Conservation (phyloP, 768 basidiomycete genomes). For the Boletus reticuloceps region DNA sequence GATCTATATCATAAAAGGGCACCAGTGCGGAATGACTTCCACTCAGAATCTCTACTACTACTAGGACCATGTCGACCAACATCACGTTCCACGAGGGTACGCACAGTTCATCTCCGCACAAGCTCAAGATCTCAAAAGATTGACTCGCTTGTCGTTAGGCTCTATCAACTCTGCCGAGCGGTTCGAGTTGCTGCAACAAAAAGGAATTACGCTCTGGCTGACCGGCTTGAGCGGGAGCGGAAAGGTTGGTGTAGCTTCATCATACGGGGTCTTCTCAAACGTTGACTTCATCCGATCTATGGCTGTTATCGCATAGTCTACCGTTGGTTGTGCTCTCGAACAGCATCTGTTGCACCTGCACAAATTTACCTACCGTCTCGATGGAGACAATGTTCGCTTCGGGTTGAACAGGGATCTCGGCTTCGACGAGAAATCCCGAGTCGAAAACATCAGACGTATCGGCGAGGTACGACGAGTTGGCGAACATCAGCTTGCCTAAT, state of each 20-base stretch:
- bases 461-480: constrained; percentile 65
- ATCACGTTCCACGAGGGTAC: constrained; percentile 71
- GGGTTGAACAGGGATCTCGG: constrained; percentile 97
- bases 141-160: constrained; percentile 42
- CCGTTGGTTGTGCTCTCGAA: constrained; percentile 95
- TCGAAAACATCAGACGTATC: constrained; percentile 95
- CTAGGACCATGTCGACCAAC: constrained; percentile 39
- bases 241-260: constrained; percentile 53
- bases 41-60: not conserved
- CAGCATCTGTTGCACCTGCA: constrained; percentile 87
- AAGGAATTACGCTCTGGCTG: constrained; percentile 92
- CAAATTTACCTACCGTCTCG: constrained; percentile 87
- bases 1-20: constrained; percentile 11
- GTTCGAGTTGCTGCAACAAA: constrained; percentile 63
- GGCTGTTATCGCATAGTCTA: constrained; percentile 57
- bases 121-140: not conserved
- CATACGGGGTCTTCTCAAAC: not conserved
- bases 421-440: constrained; percentile 87
- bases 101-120: not conserved
- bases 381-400: constrained; percentile 95
- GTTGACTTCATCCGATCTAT: too few species aligned
- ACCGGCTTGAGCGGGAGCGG: constrained; percentile 95
- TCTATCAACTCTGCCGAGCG: constrained; percentile 73
- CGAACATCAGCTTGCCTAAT: constrained; percentile 4
- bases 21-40: not conserved